These are phyloP conservation scores for Apiospora koreana DNA, from an alignment of 2,329 filamentous ascomycete genomes.

Conservation along the genomic window DNA sequence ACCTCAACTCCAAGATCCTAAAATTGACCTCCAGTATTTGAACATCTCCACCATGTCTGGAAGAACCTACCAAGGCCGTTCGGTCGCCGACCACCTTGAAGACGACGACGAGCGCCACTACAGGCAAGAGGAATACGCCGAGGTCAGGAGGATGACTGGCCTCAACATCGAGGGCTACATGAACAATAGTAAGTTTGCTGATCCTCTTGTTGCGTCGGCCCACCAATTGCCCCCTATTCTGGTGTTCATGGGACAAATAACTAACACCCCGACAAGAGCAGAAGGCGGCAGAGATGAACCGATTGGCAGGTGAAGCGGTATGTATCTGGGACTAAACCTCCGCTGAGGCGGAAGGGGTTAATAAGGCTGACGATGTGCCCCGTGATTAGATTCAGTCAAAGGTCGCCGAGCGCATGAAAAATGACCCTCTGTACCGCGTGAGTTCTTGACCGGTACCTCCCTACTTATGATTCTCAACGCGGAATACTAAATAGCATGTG, in stretches of 20 bases:
- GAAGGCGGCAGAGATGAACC: not conserved
- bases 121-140: not conserved
- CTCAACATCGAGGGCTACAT: not conserved
- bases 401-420: constrained; percentile 26
- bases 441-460: not conserved
- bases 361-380: not conserved
- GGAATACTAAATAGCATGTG: not conserved
- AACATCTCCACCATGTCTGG: not conserved
- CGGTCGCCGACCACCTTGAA: not conserved
- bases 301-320: not conserved
- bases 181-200: not conserved
- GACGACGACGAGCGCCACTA: not conserved
- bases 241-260: not conserved
- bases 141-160: not conserved
- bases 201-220: not conserved
- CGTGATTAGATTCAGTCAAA: constrained; percentile 20
- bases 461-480: not conserved
- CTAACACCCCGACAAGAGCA: not conserved
- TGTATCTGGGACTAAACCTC: not conserved
- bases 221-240: not conserved
- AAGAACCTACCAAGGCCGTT: not conserved
- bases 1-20: not conserved
- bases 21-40: not conserved
- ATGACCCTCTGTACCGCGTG: constrained; percentile 27
- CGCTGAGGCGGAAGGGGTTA: not conserved